A percentile compares a stretch with the other conserved stretches of the same genome.
phyloP scores from a whole-genome alignment of 176 grass and related monocot genomes.

The Oryza meyeriana region DNA sequence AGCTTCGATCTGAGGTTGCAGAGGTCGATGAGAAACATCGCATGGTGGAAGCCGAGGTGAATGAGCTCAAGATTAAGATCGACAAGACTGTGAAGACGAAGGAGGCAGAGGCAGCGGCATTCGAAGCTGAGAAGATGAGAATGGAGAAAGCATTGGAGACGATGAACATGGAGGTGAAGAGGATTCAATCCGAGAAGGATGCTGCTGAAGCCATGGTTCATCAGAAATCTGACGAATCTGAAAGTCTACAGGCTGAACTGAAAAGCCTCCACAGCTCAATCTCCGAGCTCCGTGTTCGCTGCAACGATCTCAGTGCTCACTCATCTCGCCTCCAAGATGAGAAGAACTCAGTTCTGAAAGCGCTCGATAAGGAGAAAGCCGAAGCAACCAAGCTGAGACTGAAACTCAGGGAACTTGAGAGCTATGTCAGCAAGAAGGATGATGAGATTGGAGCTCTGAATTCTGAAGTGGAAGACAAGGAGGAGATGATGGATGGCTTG shows the following conservation, averaged over 20 bases:
- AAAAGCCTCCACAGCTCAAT: background rate
- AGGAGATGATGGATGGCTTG: constrained; percentile 21
- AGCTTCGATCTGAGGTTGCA: background rate
- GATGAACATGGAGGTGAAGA: background rate
- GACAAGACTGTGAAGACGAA: background rate
- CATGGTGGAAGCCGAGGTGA: background rate
- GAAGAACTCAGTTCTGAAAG: background rate
- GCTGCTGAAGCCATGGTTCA: background rate
- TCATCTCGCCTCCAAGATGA: constrained; percentile 26
- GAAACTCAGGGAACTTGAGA: constrained; percentile 31
- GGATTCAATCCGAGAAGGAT: constrained; percentile 51
- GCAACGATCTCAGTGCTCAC: background rate
- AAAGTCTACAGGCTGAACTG: constrained; percentile 23
- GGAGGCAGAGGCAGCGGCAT: background rate
- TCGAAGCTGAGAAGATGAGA: background rate
- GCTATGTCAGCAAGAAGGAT: background rate
- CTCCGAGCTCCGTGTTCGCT: background rate
- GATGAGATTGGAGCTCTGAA: constrained; percentile 32
- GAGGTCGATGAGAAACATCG: background rate
- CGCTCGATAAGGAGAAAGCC: constrained; percentile 23
- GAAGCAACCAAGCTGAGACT: constrained; percentile 19
- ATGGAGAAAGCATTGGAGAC: background rate
- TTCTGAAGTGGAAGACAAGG: constrained; percentile 13
- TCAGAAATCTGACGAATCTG: constrained; percentile 34
- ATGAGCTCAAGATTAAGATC: background rate